These are phyloP conservation scores for Capsicum chinense DNA, from an alignment of 257 asterid species.

Conservation along the genomic window DNA sequence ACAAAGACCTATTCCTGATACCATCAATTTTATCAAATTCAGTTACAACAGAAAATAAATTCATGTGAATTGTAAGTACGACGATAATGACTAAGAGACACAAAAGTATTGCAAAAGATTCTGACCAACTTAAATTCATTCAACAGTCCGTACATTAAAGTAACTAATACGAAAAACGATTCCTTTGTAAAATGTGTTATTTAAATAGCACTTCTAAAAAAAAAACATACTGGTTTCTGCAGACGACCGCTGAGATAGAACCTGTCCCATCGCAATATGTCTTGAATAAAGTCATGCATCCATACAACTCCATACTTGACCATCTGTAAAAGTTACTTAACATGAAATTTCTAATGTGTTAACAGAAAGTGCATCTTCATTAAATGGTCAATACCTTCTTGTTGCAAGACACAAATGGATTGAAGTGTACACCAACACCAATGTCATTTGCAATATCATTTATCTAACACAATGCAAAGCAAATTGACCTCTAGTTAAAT, in stretches of 20 bases:
- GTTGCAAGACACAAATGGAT: slow-evolving; percentile 70
- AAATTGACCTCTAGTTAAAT: slow-evolving; percentile 23
- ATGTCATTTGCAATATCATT: slow-evolving; percentile 66
- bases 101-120: not conserved
- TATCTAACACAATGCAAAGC: slow-evolving; percentile 47
- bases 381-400: slow-evolving; percentile 50
- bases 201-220: not conserved
- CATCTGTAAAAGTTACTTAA: slow-evolving; percentile 47
- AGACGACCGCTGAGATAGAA: slow-evolving; percentile 87
- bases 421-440: slow-evolving; percentile 88
- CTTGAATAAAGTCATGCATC: slow-evolving; percentile 71
- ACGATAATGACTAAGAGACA: not conserved
- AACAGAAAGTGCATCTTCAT: slow-evolving; percentile 26
- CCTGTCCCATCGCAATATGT: slow-evolving; percentile 68
- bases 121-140: not conserved
- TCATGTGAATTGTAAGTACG: not conserved
- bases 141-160: not conserved
- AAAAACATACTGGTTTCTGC: slow-evolving; percentile 77
- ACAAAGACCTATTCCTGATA: not conserved
- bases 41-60: slow-evolving; percentile 11
- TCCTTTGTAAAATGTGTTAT: not conserved
- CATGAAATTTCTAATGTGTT: slow-evolving; percentile 25
- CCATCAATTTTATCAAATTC: not conserved
- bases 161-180: not conserved
- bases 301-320: slow-evolving; percentile 84